Conservation (phyloP, 2,329 filamentous ascomycete genomes). For the Alternaria ethzedia region DNA sequence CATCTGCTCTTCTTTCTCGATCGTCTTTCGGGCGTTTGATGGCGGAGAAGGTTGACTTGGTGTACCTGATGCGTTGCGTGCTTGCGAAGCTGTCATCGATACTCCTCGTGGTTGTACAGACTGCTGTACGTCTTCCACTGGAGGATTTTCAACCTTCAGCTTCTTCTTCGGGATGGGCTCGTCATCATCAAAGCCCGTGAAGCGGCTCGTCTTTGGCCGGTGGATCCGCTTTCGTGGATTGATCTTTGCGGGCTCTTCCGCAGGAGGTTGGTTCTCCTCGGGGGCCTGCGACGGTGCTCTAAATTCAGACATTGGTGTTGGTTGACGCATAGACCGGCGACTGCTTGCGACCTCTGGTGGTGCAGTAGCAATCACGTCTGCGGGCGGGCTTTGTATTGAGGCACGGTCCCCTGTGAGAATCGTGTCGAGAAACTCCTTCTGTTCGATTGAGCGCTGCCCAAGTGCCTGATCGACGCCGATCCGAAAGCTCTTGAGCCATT, state of each 20-base stretch:
- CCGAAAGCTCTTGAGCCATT: constrained; percentile 74
- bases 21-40: constrained; percentile 48
- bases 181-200: constrained; percentile 75
- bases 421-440: constrained; percentile 89
- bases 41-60: constrained; percentile 33
- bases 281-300: constrained; percentile 25
- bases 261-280: constrained; percentile 18
- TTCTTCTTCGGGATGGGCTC: constrained; percentile 39
- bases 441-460: constrained; percentile 82
- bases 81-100: constrained; percentile 15
- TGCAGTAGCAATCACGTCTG: constrained; percentile 43
- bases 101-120: constrained; percentile 6
- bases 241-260: constrained; percentile 29
- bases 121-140: constrained; percentile 36
- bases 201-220: constrained; percentile 58
- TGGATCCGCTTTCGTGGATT: constrained; percentile 40
- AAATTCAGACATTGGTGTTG: constrained; percentile 23
- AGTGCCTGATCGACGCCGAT: constrained; percentile 72
- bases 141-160: constrained; percentile 31
- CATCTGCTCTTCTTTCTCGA: constrained; percentile 62
- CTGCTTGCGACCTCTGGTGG: constrained; percentile 15
- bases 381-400: constrained; percentile 71
- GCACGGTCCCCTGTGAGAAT: constrained; percentile 82
- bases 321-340: constrained; percentile 21
- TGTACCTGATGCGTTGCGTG: constrained; percentile 23